phyloP scores from a whole-genome alignment of 306 rosid species.

The Mimosa pudica region DNA sequence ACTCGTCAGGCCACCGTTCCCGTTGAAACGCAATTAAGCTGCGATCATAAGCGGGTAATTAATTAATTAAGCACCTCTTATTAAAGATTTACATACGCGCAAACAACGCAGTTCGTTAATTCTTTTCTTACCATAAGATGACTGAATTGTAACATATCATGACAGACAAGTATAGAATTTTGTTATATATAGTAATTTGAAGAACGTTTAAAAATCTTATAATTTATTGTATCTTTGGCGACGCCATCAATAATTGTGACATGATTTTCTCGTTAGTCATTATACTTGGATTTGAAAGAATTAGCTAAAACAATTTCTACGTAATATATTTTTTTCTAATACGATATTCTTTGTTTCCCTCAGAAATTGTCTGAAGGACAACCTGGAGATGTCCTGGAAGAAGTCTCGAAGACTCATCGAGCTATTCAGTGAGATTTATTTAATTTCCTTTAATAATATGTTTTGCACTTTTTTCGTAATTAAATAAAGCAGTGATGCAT shows the following conservation, averaged over 20 bases:
- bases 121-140: not conserved
- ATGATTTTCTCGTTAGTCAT: not conserved
- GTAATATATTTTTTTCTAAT: not conserved
- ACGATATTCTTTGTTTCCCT: not conserved
- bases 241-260: no score
- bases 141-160: not conserved
- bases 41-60: constrained; percentile 57
- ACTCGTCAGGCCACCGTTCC: constrained; percentile 34
- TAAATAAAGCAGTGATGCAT: not conserved
- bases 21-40: constrained; percentile 13
- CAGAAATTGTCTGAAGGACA: constrained; percentile 68
- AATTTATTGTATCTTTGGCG: not conserved
- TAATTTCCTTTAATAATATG: not conserved
- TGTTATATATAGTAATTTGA: not conserved
- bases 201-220: not conserved
- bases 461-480: not conserved
- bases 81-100: not conserved
- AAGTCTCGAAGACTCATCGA: constrained; percentile 79
- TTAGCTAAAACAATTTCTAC: not conserved
- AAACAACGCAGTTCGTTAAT: not conserved
- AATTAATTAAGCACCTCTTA: constrained; percentile 10
- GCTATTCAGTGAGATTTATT: constrained; percentile 61
- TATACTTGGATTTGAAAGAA: not conserved
- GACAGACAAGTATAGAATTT: not conserved
- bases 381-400: constrained; percentile 59